Conservation (phyloP, 177 flowering plant species). For the Vitis hybrid region DNA sequence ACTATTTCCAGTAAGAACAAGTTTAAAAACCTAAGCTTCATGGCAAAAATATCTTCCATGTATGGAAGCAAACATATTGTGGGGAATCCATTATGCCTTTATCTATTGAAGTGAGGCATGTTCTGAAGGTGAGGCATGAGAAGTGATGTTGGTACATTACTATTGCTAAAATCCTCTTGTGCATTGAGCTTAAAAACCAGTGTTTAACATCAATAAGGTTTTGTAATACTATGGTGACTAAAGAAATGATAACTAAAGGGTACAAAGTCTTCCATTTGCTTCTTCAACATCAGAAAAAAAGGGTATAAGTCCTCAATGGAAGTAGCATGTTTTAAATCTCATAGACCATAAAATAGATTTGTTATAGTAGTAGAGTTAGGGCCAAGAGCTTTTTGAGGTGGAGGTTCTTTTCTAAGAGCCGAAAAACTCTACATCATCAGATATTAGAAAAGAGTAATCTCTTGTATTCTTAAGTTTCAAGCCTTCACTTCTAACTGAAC, state of each 20-base stretch:
- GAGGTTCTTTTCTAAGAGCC: conserved; percentile 42
- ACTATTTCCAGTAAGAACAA: conserved; percentile 1
- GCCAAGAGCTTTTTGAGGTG: conserved; percentile 32
- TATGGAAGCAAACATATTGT: neutral
- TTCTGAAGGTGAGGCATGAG: conserved; percentile 91
- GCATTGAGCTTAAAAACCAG: conserved; percentile 44
- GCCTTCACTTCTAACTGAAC: conserved; percentile 55
- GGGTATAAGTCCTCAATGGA: too few species aligned
- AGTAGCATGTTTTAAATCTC: too few species aligned
- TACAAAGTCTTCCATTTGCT: conserved; percentile 11
- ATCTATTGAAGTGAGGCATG: conserved; percentile 92
- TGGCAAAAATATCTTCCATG: too few species aligned
- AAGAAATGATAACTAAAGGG: neutral
- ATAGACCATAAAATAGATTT: too few species aligned
- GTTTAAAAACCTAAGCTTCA: neutral
- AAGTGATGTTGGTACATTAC: conserved; percentile 46
- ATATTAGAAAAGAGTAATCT: conserved; percentile 91
- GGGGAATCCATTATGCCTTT: conserved; percentile 1
- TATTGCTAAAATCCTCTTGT: conserved; percentile 47
- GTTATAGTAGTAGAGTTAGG: too few species aligned
- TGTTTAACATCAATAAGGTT: conserved; percentile 5
- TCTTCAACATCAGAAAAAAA: too few species aligned
- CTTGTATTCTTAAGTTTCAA: conserved; percentile 61
- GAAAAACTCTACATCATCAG: conserved; percentile 79
- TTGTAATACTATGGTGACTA: neutral